Base-by-base conservation (phyloP, 352 stramenopile genomes). In the Achlya hypogyna region DNA sequence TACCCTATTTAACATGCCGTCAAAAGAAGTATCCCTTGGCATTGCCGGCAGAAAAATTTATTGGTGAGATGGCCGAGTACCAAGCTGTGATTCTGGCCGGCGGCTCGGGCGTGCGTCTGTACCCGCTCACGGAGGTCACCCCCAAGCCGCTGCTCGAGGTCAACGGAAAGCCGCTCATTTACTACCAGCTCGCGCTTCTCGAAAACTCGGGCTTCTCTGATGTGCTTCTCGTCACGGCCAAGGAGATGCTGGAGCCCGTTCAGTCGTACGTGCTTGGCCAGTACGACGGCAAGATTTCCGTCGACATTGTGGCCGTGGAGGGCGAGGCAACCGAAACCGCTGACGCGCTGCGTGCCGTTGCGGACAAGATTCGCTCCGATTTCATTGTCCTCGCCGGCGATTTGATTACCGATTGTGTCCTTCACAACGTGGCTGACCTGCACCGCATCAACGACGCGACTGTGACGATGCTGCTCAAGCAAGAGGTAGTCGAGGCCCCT, bases 381-480 rank as follows among this genome's bases (percentile, higher is more conserved):
- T 91, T 93, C 62, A 87, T 93, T 53, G 84, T 93, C 53, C 49
- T 93, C 40, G 82, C 84, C 0, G 84, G 84, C 38, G 84, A 93
- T 63, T 71, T 93, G 6, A 75, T 91, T 42, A 93, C 84, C 27
- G 84, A 93, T 65, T 80, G 80, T 45, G 81, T 91, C 32, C 71
- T 93, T 56, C 84, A 91, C 71, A 82, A 88, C 56, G 77, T 93
- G 51, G 84, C 84, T 16, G 84, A 93, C 71, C 86, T 84, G 54
- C 84, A 93, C 69, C 82, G 84, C 51, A 88, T 91, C 67, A 78
- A 91, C 65, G 82, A 93, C 74, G 82, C 84, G 20, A 91, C 73
- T 54, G 77, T 91, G 34, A 93, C 84, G n/a, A 93, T 91, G 82
- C 59, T 93, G 56, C 74, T 90, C 32, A 84, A 87, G 51, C 81